Conservation (phyloP, 257 asterid species). For the Mentha longifolia region DNA sequence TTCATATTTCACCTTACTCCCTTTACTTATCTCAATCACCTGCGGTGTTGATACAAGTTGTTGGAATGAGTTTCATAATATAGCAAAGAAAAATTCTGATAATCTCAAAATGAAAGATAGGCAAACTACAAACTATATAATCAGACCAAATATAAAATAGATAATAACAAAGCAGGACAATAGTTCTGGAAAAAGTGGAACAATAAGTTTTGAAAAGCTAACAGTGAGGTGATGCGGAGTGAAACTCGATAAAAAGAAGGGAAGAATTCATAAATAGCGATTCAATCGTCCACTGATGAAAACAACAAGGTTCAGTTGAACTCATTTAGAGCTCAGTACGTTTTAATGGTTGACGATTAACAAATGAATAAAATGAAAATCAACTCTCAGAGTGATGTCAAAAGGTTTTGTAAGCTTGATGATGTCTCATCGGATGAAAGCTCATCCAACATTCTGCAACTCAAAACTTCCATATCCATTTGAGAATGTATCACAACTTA, state of each 20-base stretch:
- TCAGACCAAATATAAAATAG: neutral
- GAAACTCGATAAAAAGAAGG: constrained; percentile 4
- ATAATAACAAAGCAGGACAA: neutral
- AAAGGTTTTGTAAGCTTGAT: constrained; percentile 11
- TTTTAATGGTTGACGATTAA: neutral
- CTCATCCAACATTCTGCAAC: constrained; percentile 13
- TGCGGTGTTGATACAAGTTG: constrained; percentile 41
- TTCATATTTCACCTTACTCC: constrained; percentile 97
- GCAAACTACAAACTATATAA: constrained; percentile 4
- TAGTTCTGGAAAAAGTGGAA: constrained; percentile 1
- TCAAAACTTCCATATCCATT: constrained; percentile 12
- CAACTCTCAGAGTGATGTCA: neutral
- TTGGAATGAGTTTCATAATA: constrained; percentile 13
- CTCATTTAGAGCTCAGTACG: neutral
- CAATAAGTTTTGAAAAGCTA: neutral
- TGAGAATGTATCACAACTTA: neutral
- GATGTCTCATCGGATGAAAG: constrained; percentile 9
- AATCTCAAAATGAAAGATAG: constrained; percentile 10
- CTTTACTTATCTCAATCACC: constrained; percentile 95
- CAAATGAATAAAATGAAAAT: neutral
- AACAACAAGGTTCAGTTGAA: neutral
- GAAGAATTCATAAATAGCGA: neutral
- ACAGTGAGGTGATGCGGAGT: neutral
- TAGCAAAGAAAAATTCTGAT: neutral
- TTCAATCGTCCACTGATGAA: neutral